Base-by-base conservation (phyloP, 192 early-diverging fungal species). In the Umbelopsis sp. region DNA sequence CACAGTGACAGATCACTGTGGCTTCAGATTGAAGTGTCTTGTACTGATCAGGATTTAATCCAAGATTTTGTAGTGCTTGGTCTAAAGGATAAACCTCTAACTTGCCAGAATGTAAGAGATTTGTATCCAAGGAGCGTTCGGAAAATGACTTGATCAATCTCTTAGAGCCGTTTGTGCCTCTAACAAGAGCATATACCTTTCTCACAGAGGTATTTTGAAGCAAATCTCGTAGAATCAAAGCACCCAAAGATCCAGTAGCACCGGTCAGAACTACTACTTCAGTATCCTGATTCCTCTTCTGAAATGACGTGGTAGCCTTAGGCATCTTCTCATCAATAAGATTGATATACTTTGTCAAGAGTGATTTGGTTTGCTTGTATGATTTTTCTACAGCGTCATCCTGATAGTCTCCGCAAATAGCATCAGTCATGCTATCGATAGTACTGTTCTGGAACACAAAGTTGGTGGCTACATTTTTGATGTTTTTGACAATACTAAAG, bases 191-290 rank as follows among this genome's bases (percentile, higher is more conserved):
- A 65, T 78, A 81, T 0, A 81, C 76, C 32, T 68, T 78, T 29
- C 54, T 72, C 16, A 74, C 70, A 6, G 51, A 31, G 20, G 69
- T 65, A 32, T 67, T 59, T 22, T 66, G 24, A 14, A 81, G 53
- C 4, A 81, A 43, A 26, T 68, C 73, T 11, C 50, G 26, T 14
- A 81, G n/a, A n/a, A 75, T 24, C 34, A 77, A 69, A 0, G 73
- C 70, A 4, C 80, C 80, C 32, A 81, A 38, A 7, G 76, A 74
- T 6, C 80, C 80, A 29, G 76, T 81, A 16, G 73, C 73, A 32
- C 80, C 80, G 4, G 80, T 78, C 31, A 78, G 24, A 45, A 81
- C 44, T 20, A 78, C 62, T 9, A 77, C 73, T 43, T 69, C 68
- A 16, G 16, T 7, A 17, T 32, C 56, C 7, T 4, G 12, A n/a